Conservation (phyloP, 176 grass and related monocot genomes). For the Otatea glauca region DNA sequence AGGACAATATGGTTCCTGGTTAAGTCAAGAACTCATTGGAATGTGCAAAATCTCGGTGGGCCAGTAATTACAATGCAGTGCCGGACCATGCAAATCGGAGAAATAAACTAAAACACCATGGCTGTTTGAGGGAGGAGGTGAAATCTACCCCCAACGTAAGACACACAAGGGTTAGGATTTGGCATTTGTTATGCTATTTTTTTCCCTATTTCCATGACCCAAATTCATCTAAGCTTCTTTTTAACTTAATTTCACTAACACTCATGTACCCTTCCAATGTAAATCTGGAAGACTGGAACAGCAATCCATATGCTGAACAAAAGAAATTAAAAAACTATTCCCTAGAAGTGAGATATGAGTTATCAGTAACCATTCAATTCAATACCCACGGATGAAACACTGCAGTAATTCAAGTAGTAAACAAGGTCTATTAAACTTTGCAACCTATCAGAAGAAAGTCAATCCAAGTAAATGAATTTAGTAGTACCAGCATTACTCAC, state of each 20-base stretch:
- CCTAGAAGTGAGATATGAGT: background rate
- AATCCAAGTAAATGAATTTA: constrained; percentile 21
- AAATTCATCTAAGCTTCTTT: background rate
- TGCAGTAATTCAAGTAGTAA: background rate
- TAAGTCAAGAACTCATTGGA: constrained; percentile 29
- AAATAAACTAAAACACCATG: constrained; percentile 12
- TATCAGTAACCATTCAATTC: background rate
- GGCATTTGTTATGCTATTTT: background rate
- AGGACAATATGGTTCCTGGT: constrained; percentile 12
- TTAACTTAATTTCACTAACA: constrained; percentile 6
- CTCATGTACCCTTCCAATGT: background rate
- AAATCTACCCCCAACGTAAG: background rate
- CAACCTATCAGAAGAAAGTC: background rate
- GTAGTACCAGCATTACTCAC: constrained; percentile 46
- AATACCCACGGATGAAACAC: background rate
- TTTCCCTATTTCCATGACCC: background rate
- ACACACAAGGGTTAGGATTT: background rate
- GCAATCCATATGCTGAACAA: background rate
- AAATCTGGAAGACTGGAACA: background rate
- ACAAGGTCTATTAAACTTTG: background rate
- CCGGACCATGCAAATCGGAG: background rate
- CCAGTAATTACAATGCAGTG: background rate
- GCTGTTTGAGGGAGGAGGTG: background rate
- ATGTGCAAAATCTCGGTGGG: constrained; percentile 22
- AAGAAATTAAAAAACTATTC: constrained; percentile 6